Evolutionary conservation across 495 filamentous ascomycete genomes (phyloP), one percentile per base, ranked within the genome.

Genomic region (Parmelia sp.): DNA sequence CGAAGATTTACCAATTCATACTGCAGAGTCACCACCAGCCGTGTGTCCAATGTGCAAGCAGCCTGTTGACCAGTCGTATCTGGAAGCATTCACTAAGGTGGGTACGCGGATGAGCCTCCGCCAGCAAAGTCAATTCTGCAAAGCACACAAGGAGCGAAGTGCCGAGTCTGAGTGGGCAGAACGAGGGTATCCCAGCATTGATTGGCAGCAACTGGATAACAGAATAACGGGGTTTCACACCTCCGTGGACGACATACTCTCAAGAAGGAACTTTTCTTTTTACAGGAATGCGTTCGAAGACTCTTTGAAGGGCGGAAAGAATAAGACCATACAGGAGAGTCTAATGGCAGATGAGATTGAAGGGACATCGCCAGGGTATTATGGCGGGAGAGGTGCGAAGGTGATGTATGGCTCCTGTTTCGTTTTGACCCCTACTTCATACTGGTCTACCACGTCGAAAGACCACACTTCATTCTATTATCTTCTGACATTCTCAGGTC

Each of bases 301-400:
- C n/a, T 82, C 71, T 4, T 72, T 91, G 57, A 81, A 83, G 44
- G 73, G 76, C 4, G 86, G 88, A 9, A 79, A 83, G 66, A 84
- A 85, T 63, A 83, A 83, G 63, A 86, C 83, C 25, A 74, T 87
- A 56, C 74, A 82, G 42, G 80, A 85, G 65, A 83, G 77, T 4
- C 49, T 80, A 31, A 65, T 70, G 67, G 57, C 65, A 33, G 73
- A 78, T 60, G 72, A 71, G 5, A 59, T 78, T 45, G 78, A 78
- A 65, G 73, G 62, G 10, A 78, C 83, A 51, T 83, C 76, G 5
- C 86, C 86, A 35, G 94, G 94, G 0, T 98, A 97, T 72, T 98
- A 97, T 73, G 94, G 94, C 1, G 82, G 87, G 2, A 81, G 88
- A 60, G 94, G 94, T 1, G 78, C 89, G 25, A 80, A 81, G 29